Base-by-base conservation (phyloP, 352 stramenopile species). In the Phytopythium montanum region DNA sequence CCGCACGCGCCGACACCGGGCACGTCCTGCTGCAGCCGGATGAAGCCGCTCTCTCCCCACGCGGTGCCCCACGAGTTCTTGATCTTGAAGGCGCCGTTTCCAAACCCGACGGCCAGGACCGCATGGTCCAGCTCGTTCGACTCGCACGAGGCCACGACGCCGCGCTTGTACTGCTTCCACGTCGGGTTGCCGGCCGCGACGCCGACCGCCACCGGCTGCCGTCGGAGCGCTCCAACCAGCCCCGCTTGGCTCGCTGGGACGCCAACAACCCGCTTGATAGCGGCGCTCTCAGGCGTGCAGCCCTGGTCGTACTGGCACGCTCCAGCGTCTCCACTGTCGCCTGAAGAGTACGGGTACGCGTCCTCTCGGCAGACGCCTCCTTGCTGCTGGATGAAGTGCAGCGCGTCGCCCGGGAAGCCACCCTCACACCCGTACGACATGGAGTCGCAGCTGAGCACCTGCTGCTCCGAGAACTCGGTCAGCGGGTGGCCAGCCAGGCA, bases 91-190 rank as follows among this genome's bases (percentile, higher is more conserved):
- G 69, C 86, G 23, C 64, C 67, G 23, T 65, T 67, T n/a, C 85
- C 87, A 69, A 98, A 99, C n/a, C 97, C 97, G 18, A 99, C 95
- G 6, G 93, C 92, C 61, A 99, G 79, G 29, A 99, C 96, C 28
- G 97, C 98, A 70, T 99, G 97, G 69, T 99, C 97, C 56, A 99
- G 89, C 33, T 96, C 72, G n/a, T 84, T 71, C 54, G 88, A 95
- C 56, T 73, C 85, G 55, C 76, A 91, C 12, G 65, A 76, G 26
- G 71, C 73, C 55, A 98, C 71, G 1, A 99, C 91, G 33, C 97
- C 97, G 29, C 75, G 62, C 51, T 86, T 94, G 94, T 99, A 99
- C 66, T 99, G 97, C 84, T 99, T 98, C 81, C 98, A 99, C 28
- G 85, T 90, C 55, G 80, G 82, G 71, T 98, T 95, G 66, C 96